Evolutionary conservation across 192 early-diverging fungal genomes (phyloP), one percentile per base, ranked within the genome.

Genomic region (Mortierella claussenii): DNA sequence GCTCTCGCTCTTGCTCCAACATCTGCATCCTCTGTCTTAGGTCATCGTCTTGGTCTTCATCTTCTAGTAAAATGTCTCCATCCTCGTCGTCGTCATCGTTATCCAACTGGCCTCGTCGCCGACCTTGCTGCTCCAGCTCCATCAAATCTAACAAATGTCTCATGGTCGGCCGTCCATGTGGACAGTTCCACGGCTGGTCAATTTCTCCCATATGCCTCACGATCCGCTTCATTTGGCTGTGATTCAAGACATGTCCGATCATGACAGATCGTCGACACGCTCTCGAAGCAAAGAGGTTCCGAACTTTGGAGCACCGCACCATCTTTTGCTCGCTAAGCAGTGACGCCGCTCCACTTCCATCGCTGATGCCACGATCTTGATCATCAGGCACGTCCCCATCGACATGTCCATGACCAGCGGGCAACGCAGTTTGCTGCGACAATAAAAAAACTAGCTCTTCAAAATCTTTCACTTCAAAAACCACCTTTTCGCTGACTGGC

Each of bases 121-220:
- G 37, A 10, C 60, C 71, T 26, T 67, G 73, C 23, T 48, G 51
- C 44, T 67, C 73, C 53, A 76, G 17, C 18, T 76, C 64, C 15
- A 53, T 52, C 10, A 90, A 51, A 27, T 90, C 82, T 34, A 86
- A 64, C 15, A 99, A 66, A 73, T 97, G 94, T 47, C 97, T 84
- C 88, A 98, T 95, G 1, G 96, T 97, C 0, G 97, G 97, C 5
- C 97, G 73, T 2, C 97, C 97, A 69, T 99, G 97, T 20, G 97
- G 97, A 65, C 96, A 97, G 71, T 99, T 98, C 94, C 97, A 99
- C 12, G 97, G 97, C 63, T 97, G 96, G 36, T 96, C 87, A 79
- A 98, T 91, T 23, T 86, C 83, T 32, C 91, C 88, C 86, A 99
- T 88, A 68, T 95, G 85, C 18, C 61, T 55, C 2, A 98, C 87